Evolutionary conservation across 2,329 filamentous ascomycete genomes (phyloP).

Genomic region (Geosmithia putterillii): DNA sequence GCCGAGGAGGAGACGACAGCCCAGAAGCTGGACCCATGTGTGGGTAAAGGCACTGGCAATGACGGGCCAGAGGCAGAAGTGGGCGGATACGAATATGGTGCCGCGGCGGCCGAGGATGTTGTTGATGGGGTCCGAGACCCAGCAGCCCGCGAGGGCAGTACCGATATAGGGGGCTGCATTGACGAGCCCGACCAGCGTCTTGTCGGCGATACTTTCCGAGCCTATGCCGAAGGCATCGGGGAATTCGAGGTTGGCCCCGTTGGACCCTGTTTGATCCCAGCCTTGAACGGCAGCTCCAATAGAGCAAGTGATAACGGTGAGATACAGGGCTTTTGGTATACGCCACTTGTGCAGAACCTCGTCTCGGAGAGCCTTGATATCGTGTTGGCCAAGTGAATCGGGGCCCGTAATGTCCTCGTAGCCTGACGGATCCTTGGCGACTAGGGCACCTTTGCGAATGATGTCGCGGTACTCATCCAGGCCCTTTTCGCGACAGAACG

Average conservation of each 20-base stretch:
- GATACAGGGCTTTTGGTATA: conserved; percentile 47
- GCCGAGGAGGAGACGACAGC: conserved; percentile 60
- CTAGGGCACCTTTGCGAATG: conserved; percentile 57
- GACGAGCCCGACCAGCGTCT: conserved; percentile 50
- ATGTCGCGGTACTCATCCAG: conserved; percentile 45
- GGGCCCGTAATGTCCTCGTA: conserved; percentile 47
- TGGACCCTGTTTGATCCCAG: conserved; percentile 56
- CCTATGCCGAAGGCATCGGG: conserved; percentile 36
- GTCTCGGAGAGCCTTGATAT: conserved; percentile 46
- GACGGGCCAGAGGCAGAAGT: conserved; percentile 58
- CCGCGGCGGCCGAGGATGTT: conserved; percentile 29
- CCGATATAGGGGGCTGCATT: conserved; percentile 45
- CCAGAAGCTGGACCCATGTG: conserved; percentile 59
- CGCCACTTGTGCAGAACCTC: conserved; percentile 59
- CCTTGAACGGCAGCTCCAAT: conserved; percentile 59
- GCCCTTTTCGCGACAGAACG: conserved; percentile 46
- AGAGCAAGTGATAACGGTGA: conserved; percentile 56
- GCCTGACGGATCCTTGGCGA: conserved; percentile 55
- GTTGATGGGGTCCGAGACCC: conserved; percentile 53
- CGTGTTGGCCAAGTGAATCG: conserved; percentile 44
- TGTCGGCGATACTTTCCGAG: conserved; percentile 19
- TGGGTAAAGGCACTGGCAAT: conserved; percentile 59
- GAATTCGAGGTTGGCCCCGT: conserved; percentile 52
- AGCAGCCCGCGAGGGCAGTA: conserved; percentile 41
- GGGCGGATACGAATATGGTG: conserved; percentile 59